Evolutionary conservation across 2,329 filamentous ascomycete genomes (phyloP).

Genomic region (Cryphonectria japonica): DNA sequence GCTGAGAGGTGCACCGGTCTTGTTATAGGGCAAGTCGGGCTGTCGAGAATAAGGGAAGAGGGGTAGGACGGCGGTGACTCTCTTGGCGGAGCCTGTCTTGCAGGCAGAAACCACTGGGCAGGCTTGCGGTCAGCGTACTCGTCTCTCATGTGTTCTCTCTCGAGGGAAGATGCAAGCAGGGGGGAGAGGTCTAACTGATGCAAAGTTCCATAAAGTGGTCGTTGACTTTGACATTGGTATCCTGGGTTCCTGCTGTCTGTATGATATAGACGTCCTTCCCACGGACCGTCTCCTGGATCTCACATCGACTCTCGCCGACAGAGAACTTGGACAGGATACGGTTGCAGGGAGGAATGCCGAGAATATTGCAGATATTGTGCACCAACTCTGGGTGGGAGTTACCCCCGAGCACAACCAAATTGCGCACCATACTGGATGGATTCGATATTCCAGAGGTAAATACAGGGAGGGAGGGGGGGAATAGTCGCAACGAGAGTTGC

Average conservation of each 20-base stretch:
- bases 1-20: constrained; percentile 84
- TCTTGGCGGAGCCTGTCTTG: constrained; percentile 87
- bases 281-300: constrained; percentile 94
- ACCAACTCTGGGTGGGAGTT: constrained; percentile 90
- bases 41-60: constrained; percentile 97
- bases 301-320: constrained; percentile 90
- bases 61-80: constrained; percentile 91
- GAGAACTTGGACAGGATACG: constrained; percentile 89
- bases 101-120: constrained; percentile 97
- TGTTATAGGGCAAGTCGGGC: constrained; percentile 96
- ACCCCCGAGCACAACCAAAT: constrained; percentile 90
- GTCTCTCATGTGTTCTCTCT: background rate
- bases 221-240: constrained; percentile 74
- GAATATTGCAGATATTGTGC: constrained; percentile 83
- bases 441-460: background rate
- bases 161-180: background rate
- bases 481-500: background rate
- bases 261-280: constrained; percentile 99
- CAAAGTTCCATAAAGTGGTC: constrained; percentile 95
- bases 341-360: constrained; percentile 82
- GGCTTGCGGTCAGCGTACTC: constrained; percentile 36
- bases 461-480: too few species aligned
- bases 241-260: constrained; percentile 74
- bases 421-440: constrained; percentile 74
- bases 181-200: constrained; percentile 75